These are phyloP conservation scores for Odonthalia washingtoniensis DNA, from an alignment of 31 red algal species.

Conservation along the genomic window DNA sequence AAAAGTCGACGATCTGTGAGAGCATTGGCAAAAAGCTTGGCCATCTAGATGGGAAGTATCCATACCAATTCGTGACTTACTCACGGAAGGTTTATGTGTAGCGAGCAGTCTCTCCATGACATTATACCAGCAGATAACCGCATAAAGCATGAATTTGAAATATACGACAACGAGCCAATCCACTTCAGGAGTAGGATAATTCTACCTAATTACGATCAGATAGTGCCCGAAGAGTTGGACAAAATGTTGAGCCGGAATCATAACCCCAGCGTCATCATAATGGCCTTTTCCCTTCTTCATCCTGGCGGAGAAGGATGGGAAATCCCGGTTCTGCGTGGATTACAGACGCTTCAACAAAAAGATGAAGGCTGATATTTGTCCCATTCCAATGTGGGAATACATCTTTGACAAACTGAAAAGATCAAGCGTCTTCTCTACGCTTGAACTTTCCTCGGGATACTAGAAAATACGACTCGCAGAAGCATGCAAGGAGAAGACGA, in stretches of 20 bases:
- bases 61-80: no score
- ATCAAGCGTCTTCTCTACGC: not conserved
- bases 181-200: not conserved
- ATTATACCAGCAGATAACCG: not conserved
- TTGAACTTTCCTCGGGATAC: not conserved
- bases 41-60: not conserved
- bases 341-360: not conserved
- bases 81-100: no score
- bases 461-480: not conserved
- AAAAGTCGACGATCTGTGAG: not conserved
- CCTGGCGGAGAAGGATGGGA: not conserved
- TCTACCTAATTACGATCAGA: not conserved
- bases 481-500: not conserved
- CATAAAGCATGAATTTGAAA: not conserved
- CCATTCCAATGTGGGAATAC: not conserved
- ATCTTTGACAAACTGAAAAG: not conserved
- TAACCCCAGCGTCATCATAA: not conserved
- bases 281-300: not conserved
- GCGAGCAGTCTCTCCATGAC: not conserved
- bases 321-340: not conserved
- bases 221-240: not conserved
- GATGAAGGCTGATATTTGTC: not conserved
- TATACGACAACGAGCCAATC: not conserved
- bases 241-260: not conserved
- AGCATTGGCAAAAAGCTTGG: not conserved